These are phyloP conservation scores for Ochetophila trinervis DNA, from an alignment of 306 rosid genomes.

Conservation along the genomic window DNA sequence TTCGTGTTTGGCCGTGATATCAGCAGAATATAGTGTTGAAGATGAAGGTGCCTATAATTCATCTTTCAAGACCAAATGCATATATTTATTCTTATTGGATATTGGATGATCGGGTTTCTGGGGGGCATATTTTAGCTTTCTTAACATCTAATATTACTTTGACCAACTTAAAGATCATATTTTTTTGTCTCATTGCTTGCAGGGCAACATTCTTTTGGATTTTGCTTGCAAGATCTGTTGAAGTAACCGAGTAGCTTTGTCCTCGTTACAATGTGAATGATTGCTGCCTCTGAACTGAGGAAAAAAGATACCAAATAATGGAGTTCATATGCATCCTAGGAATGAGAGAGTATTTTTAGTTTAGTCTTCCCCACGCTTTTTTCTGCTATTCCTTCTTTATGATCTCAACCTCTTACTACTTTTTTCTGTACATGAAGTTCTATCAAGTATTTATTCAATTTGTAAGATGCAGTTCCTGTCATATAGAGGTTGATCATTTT, in stretches of 20 bases:
- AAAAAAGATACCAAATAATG: background rate
- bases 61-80: background rate
- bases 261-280: too few relatives aligned
- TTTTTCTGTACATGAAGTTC: background rate
- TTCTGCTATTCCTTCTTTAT: background rate
- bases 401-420: background rate
- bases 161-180: too few relatives aligned
- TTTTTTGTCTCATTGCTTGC: conserved; percentile 8
- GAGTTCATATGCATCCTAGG: background rate
- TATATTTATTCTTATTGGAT: too few relatives aligned
- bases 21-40: conserved; percentile 65
- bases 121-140: too few relatives aligned
- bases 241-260: too few relatives aligned
- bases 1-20: conserved; percentile 87
- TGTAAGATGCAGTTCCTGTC: too few relatives aligned
- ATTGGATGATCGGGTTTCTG: too few relatives aligned
- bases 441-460: background rate
- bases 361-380: background rate
- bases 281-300: background rate
- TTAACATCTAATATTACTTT: too few relatives aligned
- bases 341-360: background rate
- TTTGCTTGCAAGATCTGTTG: background rate
- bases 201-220: background rate
- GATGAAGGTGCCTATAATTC: conserved; percentile 23
- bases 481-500: too few relatives aligned